A percentile compares a stretch with the other conserved stretches of the same genome.
These are phyloP conservation scores for Trichoderma lentiforme DNA, from an alignment of 2,329 filamentous ascomycete species.

Conservation along the genomic window DNA sequence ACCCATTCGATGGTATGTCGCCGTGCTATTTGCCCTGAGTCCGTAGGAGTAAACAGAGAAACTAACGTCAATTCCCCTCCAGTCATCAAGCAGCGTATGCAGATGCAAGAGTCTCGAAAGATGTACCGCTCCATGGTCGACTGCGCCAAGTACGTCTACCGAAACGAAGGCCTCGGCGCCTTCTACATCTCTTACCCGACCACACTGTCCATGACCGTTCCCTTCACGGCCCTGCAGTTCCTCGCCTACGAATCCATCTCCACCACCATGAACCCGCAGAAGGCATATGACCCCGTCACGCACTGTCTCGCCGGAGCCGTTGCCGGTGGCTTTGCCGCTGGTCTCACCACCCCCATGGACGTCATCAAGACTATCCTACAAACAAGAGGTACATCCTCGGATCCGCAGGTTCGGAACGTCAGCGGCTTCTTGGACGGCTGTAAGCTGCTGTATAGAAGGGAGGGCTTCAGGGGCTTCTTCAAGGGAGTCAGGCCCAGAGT, in stretches of 20 bases:
- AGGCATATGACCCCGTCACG: slow-evolving; percentile 85
- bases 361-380: slow-evolving; percentile 98
- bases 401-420: slow-evolving; percentile 80
- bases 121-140: slow-evolving; percentile 82
- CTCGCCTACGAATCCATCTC: slow-evolving; percentile 97
- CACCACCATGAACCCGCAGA: slow-evolving; percentile 83
- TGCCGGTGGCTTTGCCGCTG: slow-evolving; percentile 89
- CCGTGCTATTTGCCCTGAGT: background rate
- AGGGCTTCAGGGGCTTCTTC: slow-evolving; percentile 85
- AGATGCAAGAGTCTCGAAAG: slow-evolving; percentile 87
- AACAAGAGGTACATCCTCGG: slow-evolving; percentile 79
- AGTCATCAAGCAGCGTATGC: slow-evolving; percentile 99
- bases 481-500: slow-evolving; percentile 88
- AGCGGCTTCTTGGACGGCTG: slow-evolving; percentile 78
- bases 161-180: slow-evolving; percentile 78
- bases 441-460: slow-evolving; percentile 74
- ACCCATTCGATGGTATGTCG: slow-evolving; percentile 87
- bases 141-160: slow-evolving; percentile 85
- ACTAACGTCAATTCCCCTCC: background rate
- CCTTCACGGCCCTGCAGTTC: slow-evolving; percentile 95
- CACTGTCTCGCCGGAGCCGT: slow-evolving; percentile 91
- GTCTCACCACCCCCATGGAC: slow-evolving; percentile 91
- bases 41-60: background rate
- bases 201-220: slow-evolving; percentile 96
- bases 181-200: slow-evolving; percentile 99